phyloP scores from a whole-genome alignment of 192 early-diverging fungal species.

The Pecoramyces ruminantium region DNA sequence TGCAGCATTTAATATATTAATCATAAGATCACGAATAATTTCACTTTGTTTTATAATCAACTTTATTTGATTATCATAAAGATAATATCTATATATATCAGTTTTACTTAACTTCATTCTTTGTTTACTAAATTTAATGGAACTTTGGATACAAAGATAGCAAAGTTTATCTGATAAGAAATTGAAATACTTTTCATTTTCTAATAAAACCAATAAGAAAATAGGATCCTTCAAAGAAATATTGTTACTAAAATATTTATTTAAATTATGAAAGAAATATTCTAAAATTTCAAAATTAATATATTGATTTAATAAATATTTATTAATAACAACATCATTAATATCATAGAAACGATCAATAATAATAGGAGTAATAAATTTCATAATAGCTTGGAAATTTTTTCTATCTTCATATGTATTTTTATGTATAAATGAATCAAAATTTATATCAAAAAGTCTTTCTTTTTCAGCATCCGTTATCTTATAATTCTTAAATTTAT shows the following conservation, averaged over 20 bases:
- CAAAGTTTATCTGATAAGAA: background rate
- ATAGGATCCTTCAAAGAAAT: background rate
- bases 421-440: background rate
- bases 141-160: background rate
- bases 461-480: background rate
- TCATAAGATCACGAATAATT: background rate
- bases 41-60: background rate
- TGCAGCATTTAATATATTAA: background rate
- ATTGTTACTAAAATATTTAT: background rate
- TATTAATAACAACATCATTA: background rate
- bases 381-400: background rate
- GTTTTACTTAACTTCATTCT: background rate
- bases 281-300: background rate
- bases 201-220: background rate
- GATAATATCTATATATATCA: background rate
- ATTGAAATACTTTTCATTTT: background rate
- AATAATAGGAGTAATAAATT: background rate
- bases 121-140: background rate
- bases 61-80: background rate
- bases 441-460: background rate
- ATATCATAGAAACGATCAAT: background rate
- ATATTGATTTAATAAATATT: background rate
- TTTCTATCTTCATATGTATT: background rate
- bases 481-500: background rate
- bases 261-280: background rate